These are phyloP conservation scores for Crepidotus sp. DNA, from an alignment of 1,284 basidiomycete genomes.

Conservation along the genomic window DNA sequence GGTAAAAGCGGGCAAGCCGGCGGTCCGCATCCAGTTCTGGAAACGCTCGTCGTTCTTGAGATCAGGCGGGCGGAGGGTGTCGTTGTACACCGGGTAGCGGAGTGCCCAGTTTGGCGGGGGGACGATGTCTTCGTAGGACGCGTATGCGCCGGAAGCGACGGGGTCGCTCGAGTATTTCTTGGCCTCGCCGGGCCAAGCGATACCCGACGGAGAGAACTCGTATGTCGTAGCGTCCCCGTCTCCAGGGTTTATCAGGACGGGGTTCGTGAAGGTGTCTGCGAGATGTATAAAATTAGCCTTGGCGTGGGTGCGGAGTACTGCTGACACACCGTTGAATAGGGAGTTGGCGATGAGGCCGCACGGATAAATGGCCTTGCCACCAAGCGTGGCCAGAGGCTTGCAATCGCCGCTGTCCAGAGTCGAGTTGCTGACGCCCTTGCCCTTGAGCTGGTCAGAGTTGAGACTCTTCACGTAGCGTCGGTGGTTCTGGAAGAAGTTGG, in stretches of 20 bases:
- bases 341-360: conserved; percentile 98
- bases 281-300: neutral
- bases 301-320: neutral
- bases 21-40: conserved; percentile 99
- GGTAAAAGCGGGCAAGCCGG: conserved; percentile 92
- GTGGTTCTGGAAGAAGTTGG: conserved; percentile 98
- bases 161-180: conserved; percentile 76
- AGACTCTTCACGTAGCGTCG: conserved; percentile 94
- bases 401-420: conserved; percentile 13
- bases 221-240: conserved; percentile 51
- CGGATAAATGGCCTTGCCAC: conserved; percentile 70
- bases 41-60: conserved; percentile 84
- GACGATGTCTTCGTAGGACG: conserved; percentile 50
- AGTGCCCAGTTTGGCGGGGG: conserved; percentile 90
- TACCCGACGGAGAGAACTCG: conserved; percentile 71
- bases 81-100: conserved; percentile 72
- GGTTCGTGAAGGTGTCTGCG: conserved; percentile 71
- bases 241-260: conserved; percentile 51
- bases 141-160: conserved; percentile 38
- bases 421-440: conserved; percentile 41
- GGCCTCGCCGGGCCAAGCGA: conserved; percentile 91
- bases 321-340: conserved; percentile 80
- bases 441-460: conserved; percentile 80
- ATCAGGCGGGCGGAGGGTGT: conserved; percentile 63
- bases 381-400: conserved; percentile 61